Base-by-base conservation (phyloP, 805 yeast species). In the Cephaloascus albidus region DNA sequence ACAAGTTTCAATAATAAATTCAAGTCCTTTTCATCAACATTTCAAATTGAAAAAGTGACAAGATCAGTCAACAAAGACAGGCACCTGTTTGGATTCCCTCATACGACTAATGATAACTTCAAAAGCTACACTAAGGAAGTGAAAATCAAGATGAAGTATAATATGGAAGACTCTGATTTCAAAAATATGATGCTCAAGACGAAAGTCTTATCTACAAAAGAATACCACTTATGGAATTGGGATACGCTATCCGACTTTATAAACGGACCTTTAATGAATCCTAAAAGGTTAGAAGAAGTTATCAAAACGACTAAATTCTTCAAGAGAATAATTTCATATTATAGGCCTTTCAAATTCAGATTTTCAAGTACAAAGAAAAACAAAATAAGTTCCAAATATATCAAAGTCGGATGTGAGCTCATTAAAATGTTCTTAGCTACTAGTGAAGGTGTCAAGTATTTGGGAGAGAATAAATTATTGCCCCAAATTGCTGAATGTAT, bases 401-500 rank as follows among this genome's bases (percentile, higher is more conserved):
- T 85, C 10, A 71, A 67, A 38, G 80, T 84, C 3, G 97, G 96
- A 0, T 76, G 88, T 49, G 83, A 76, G 37, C 68, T 93, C 27
- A 63, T 93, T 46, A 78, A 73, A 43, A 71, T 83, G 35, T 61
- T 90, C 5, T 61, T 87, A 2, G 63, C 76, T 1, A 71, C 74
- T 23, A 67, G 70, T 1, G 83, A 74, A 43, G 97, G 97, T 10
- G 71, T 76, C 32, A 71, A 69, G 43, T 81, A 78, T 46, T 63
- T 87, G 14, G 61, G 70, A 27, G 82, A 77, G 40, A 87, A 83
- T 57, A 89, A 93, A 57, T 65, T 89, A 5, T 57, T 90, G 28
- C 85, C 95, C 1, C 97, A 90, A 54, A 70, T 90, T 38, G 88
- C 95, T 0, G 96, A 93, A 48, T 80, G 94, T 38, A 65, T 90